Evolutionary conservation across 2,329 filamentous ascomycete genomes (phyloP), one percentile per base, ranked within the genome.

Genomic region (Zopfia rhizophila): DNA sequence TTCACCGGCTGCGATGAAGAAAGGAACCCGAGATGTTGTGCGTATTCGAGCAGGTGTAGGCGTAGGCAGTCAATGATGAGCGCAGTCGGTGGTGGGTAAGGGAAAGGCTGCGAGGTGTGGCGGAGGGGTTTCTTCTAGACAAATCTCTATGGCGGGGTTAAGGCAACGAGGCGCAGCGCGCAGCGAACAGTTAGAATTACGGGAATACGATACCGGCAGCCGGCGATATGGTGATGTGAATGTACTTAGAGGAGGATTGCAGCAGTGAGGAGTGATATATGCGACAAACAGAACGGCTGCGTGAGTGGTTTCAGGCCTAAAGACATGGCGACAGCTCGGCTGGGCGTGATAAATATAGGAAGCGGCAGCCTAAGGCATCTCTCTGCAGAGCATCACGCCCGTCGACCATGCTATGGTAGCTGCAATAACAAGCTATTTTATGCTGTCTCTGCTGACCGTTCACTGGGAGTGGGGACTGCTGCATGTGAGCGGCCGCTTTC

Each of bases 141-240:
- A 24, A 27, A 18, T 13, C 25, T 19, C 30, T 35, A 40, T 38
- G 51, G 39, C 31, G 53, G 47, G 40, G 35, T 41, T 23, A 35
- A 40, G 39, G 39, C 40, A 35, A 25, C 38, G 54, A 49, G 55
- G 55, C 52, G 55, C 55, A 58, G 55, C 55, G 40, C 37, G 13
- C 8, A 11, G 32, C 24, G 12, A 25, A 19, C 13, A 33, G 21
- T n/a, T 14, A 14, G 18, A 41, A 35, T 37, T 36, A 51, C 47
- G 41, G 41, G 30, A 39, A 25, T 27, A 24, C 27, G 18, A 29
- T 31, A 29, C 38, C 27, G 24, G 28, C 33, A 18, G 23, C 17
- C 14, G 45, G 18, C 18, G 35, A 33, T 38, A 21, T 24, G 28
- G 35, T 27, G 38, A 43, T 37, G 18, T 38, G 18, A 27, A 33